A percentile compares a stretch with the other conserved stretches of the same genome.
These are phyloP conservation scores for Tricholoma sp. DNA, from an alignment of 768 basidiomycete species.

Conservation along the genomic window DNA sequence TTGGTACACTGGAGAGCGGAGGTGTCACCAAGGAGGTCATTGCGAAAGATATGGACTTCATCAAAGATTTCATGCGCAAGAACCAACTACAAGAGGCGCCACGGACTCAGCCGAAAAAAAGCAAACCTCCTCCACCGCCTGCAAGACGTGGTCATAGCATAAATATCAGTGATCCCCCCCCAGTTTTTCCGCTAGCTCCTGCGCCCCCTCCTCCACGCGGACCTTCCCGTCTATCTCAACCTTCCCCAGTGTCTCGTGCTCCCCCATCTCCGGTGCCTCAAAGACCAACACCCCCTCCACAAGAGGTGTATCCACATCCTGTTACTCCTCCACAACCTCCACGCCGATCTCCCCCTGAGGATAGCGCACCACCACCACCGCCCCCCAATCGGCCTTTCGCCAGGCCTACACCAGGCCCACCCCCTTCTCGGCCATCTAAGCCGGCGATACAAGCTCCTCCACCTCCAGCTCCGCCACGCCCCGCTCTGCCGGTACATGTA, in stretches of 20 bases:
- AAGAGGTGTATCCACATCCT: constrained; percentile 15
- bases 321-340: constrained; percentile 17
- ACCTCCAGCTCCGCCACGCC: constrained; percentile 20
- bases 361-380: constrained; percentile 13
- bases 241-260: constrained; percentile 26
- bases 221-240: constrained; percentile 28
- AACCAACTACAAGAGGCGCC: constrained; percentile 35
- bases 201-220: constrained; percentile 28
- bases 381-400: constrained; percentile 15
- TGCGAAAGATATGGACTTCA: constrained; percentile 79
- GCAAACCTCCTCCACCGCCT: constrained; percentile 47
- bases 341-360: constrained; percentile 10
- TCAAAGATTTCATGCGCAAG: constrained; percentile 72
- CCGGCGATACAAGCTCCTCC: constrained; percentile 15
- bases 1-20: constrained; percentile 55
- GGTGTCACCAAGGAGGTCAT: constrained; percentile 71
- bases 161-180: constrained; percentile 30
- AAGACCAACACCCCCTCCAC: constrained; percentile 29
- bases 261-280: constrained; percentile 35
- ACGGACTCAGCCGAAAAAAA: constrained; percentile 36
- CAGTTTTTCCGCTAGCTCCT: constrained; percentile 27
- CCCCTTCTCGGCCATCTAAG: constrained; percentile 5
- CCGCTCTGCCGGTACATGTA: constrained; percentile 29
- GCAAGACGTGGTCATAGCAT: constrained; percentile 35
- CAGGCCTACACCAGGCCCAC: constrained; percentile 1